Evolutionary conservation across 768 basidiomycete species (phyloP), one percentile per base, ranked within the genome.

Genomic region (Coprinopsis cinerea): DNA sequence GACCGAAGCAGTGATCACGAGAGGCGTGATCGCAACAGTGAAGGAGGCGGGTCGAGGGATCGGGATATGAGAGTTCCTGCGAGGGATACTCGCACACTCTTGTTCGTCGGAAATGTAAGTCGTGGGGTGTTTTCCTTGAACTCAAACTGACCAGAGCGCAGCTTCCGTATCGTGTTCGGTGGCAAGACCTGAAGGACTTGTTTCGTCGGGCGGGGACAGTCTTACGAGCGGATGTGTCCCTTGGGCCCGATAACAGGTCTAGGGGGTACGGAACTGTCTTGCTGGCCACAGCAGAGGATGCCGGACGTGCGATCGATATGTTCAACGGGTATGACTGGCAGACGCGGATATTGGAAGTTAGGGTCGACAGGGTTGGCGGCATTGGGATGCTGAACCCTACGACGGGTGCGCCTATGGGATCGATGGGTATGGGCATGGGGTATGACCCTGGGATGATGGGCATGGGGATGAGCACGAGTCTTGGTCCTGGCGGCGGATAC

Each of bases 261-360:
- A 78, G 94, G 48, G 95, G 95, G 1, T 85, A 94, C 61, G 96
- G 96, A 23, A 96, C 93, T 10, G 95, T 99, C 17, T 78, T 98
- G 15, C 82, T 97, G 41, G 92, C 92, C 1, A 88, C 85, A n/a
- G 85, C 90, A 35, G 92, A 94, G 64, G 95, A 98, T 61, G 96
- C 94, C 1, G 86, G 85, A 2, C 78, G 92, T 35, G 96, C 96
- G 0, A 89, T 99, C 34, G 92, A 96, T 54, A 87, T 91, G 77
- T 95, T 95, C 68, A 90, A 97, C 61, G 95, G 94, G 14, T 96
- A 89, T 65, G 84, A 83, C n/a, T 98, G 94, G 93, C 94, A 96
- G 68, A 91, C 90, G 6, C 75, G 94, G 7, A 77, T 87, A 17
- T 80, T 97, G 20, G 94, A 97, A 67, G 94, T 97, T 22, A 78